Evolutionary conservation across 1,284 basidiomycete species (phyloP), one percentile per base, ranked within the genome.

Genomic region (Vanrija sp.): DNA sequence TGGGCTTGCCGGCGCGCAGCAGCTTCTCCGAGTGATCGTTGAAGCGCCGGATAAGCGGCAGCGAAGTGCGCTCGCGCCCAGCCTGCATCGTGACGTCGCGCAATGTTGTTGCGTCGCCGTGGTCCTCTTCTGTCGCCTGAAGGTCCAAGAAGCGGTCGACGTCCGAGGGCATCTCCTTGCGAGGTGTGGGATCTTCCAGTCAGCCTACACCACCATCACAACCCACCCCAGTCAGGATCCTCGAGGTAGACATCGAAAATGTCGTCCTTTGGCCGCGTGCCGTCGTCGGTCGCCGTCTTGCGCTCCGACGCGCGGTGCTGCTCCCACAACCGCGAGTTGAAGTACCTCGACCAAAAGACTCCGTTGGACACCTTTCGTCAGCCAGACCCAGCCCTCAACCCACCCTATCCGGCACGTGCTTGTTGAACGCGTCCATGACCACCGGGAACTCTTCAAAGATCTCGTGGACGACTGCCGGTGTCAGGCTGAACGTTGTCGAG

Each of bases 381-480:
- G 25, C 25, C 20, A 44, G 31, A 49, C 38, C 45, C 36, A 43
- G 58, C 53, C 55, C 39, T 51, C 25, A 0, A 66, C 73, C 56
- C 50, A 75, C 74, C 24, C 63, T 53, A 3, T 43, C 65, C 12
- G 94, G 94, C 0, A 98, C 95, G 62, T 94, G 92, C 68, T 96
- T 93, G 54, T 81, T 86, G 69, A 95, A 97, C 1, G 93, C 94
- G 67, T 85, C 87, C 45, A 87, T 85, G 7, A 98, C 90, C 31
- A 97, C 87, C 2, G 96, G 95, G 68, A 94, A 98, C 78, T 97
- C 94, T 63, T 97, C 93, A 66, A 98, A 98, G 45, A 98, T 92
- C 68, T 98, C 94, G 63, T 89, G 84, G 38, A 95, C 88, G 37
- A 97, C 80, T 72, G 95, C 91, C 7, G 90, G 89, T 2, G 93